Evolutionary conservation across 2,329 filamentous ascomycete species (phyloP), one percentile per base, ranked within the genome.

Genomic region (Chaetoscypha palmicola): DNA sequence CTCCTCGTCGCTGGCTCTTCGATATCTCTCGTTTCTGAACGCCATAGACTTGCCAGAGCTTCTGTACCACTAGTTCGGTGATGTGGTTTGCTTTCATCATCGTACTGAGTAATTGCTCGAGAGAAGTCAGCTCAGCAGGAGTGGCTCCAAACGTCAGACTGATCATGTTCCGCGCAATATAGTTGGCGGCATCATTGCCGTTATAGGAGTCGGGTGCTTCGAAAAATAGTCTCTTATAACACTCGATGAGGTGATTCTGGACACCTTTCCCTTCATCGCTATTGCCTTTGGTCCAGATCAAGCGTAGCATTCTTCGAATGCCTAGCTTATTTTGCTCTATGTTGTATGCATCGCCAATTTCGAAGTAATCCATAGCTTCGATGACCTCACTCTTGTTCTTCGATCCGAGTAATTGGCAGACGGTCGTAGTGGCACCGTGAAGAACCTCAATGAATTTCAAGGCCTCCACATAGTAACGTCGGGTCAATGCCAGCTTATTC

Each of bases 271-370:
- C 92, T 71, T 98, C 94, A 59, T 98, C 92, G 58, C 89, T 97
- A 67, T 97, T 98, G 56, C 92, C 91, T 68, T 98, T 98, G 52
- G 92, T 98, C 92, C 92, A 98, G 64, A 98, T 98, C 16, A 98
- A 73, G 41, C 91, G 83, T 51, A 98, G 74, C 92, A 98, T 98
- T 45, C 89, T 83, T 47, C 91, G 79, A 59, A 98, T 97, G 45
- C 94, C 92, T 30, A 83, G 69, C 64, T 94, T 90, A 60, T 94
- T 89, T 54, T 92, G 87, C 63, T 96, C 86, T 46, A 98, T 83
- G 64, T 94, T 92, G 73, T 97, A 97, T 4, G 90, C 91, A 63
- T 98, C 90, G 34, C 92, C 84, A 34, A 95, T 80, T 55, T 94
- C 89, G 55, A 98, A 94, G 66, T 94, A 98, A 62, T 98, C 92